Evolutionary conservation across 176 grass and related monocot genomes (phyloP).

Genomic region (Tillandsia fasciculata): DNA sequence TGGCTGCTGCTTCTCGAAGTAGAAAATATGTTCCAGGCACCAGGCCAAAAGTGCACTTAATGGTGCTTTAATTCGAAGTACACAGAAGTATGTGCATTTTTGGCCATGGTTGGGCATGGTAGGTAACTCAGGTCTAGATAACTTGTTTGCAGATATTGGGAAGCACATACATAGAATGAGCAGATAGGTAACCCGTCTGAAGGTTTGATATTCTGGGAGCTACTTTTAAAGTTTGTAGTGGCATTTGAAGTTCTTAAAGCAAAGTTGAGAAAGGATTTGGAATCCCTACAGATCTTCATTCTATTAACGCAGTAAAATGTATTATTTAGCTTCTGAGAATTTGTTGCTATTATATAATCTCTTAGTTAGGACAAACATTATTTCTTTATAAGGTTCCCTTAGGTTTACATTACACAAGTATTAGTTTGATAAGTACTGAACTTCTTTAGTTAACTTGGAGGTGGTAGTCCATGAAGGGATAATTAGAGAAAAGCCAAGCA

Average conservation of each 20-base stretch:
- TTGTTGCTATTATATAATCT: neutral
- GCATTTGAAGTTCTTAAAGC: neutral
- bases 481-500: slow-evolving; percentile 91
- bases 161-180: neutral
- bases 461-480: slow-evolving; percentile 95
- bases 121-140: neutral
- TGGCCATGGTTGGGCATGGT: neutral
- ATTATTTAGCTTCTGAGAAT: neutral
- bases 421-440: slow-evolving; percentile 38
- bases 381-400: neutral
- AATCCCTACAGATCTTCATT: neutral
- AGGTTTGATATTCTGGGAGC: neutral
- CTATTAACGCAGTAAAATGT: neutral
- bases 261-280: neutral
- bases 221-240: neutral
- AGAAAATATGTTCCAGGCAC: no score
- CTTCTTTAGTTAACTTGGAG: slow-evolving; percentile 52
- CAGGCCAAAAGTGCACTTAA: neutral
- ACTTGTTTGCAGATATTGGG: neutral
- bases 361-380: neutral
- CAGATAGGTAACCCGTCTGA: neutral
- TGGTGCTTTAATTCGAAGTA: neutral
- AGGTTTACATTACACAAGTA: neutral
- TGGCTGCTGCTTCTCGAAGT: no score
- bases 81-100: neutral